A percentile compares a stretch with the other conserved stretches of the same genome.
These are phyloP conservation scores for Samsoniella hepiali DNA, from an alignment of 2,329 filamentous ascomycete species.

Conservation along the genomic window DNA sequence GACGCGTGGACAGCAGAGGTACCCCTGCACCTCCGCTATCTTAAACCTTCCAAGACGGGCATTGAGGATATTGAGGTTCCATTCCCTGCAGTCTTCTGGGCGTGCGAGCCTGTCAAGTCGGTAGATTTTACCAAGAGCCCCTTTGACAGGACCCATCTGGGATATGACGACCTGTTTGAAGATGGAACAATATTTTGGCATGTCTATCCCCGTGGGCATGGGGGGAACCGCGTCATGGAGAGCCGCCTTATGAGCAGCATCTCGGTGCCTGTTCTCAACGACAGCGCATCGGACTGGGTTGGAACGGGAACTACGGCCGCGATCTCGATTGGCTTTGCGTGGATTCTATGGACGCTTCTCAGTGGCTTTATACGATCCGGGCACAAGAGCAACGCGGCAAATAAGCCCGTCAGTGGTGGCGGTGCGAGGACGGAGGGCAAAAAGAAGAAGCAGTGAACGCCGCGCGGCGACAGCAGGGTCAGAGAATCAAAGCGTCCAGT, in stretches of 20 bases:
- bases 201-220: slow-evolving; percentile 49
- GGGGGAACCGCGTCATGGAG: slow-evolving; percentile 17
- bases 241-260: slow-evolving; percentile 51
- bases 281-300: slow-evolving; percentile 47
- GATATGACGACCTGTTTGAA: slow-evolving; percentile 79
- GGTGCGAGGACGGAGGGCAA: not conserved
- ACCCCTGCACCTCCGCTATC: slow-evolving; percentile 82
- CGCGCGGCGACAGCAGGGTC: not conserved
- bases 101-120: slow-evolving; percentile 66
- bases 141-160: slow-evolving; percentile 81
- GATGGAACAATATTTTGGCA: slow-evolving; percentile 82
- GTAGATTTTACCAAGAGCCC: slow-evolving; percentile 72
- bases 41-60: slow-evolving; percentile 58
- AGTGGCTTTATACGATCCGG: slow-evolving; percentile 29
- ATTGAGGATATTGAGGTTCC: slow-evolving; percentile 60
- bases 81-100: slow-evolving; percentile 87
- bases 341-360: slow-evolving; percentile 61
- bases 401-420: not conserved
- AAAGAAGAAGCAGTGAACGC: slow-evolving; percentile 27
- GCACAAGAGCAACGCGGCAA: not conserved
- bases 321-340: slow-evolving; percentile 64
- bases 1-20: slow-evolving; percentile 64
- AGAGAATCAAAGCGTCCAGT: not conserved
- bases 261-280: slow-evolving; percentile 63
- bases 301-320: slow-evolving; percentile 55